Evolutionary conservation across 768 basidiomycete species (phyloP).

Genomic region (Rhizopogon vulgaris): DNA sequence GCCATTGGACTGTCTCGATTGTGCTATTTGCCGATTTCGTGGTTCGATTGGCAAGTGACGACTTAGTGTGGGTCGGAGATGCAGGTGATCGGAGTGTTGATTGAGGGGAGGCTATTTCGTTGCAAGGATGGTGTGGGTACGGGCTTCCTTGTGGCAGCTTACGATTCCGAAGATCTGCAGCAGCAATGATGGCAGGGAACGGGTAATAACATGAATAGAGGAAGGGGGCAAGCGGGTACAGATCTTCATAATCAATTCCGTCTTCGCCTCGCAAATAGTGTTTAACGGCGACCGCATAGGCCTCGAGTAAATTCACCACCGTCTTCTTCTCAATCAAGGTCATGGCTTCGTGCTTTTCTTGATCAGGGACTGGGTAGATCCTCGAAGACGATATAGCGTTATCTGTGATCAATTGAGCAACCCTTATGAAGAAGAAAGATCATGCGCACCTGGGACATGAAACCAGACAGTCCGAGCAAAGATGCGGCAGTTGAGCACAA

Average conservation of each 20-base stretch:
- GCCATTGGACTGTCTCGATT: not conserved
- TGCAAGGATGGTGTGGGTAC: too few species aligned
- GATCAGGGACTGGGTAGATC: slow-evolving; percentile 3
- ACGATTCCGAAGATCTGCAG: not conserved
- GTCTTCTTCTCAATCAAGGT: slow-evolving; percentile 63
- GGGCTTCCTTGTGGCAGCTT: too few species aligned
- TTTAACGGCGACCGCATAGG: slow-evolving; percentile 58
- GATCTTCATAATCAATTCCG: slow-evolving; percentile 32
- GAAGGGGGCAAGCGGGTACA: slow-evolving; percentile 66
- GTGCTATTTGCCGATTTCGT: not conserved
- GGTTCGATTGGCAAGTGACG: not conserved
- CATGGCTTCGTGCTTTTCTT: slow-evolving; percentile 34
- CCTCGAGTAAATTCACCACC: slow-evolving; percentile 60
- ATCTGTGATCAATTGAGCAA: slow-evolving; percentile 8
- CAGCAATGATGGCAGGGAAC: slow-evolving; percentile 45
- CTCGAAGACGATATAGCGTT: slow-evolving; percentile 12
- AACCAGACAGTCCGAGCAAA: slow-evolving; percentile 64
- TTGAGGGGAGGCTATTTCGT: not conserved
- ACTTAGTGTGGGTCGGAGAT: not conserved
- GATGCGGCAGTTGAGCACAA: slow-evolving; percentile 46
- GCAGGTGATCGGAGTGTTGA: not conserved
- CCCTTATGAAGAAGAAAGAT: not conserved
- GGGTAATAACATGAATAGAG: slow-evolving; percentile 52
- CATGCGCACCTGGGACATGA: slow-evolving; percentile 49
- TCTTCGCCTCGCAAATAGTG: slow-evolving; percentile 61